Percentiles rank a stretch among this genome's conserved stretches.
Evolutionary conservation across 2,329 filamentous ascomycete species (phyloP).

Genomic region (Colletotrichum sp.): DNA sequence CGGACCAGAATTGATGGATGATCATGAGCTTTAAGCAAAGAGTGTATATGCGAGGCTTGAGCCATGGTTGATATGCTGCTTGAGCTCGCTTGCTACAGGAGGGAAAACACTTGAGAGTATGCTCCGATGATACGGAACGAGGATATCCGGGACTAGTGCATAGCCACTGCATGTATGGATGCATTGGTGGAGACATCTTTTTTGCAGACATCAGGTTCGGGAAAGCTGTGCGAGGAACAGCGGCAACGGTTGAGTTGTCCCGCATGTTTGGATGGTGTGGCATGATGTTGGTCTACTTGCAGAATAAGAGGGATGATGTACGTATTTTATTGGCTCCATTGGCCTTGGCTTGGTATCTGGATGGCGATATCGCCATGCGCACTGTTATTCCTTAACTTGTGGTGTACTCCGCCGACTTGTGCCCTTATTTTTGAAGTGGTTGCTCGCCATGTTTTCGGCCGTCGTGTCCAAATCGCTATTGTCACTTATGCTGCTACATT

Average conservation of each 20-base stretch:
- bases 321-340: neutral
- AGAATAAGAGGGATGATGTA: neutral
- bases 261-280: neutral
- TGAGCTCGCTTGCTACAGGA: neutral
- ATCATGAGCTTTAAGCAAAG: neutral
- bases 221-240: neutral
- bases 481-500: neutral
- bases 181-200: neutral
- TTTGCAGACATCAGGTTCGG: neutral
- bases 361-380: neutral
- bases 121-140: neutral
- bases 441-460: neutral
- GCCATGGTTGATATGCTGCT: neutral
- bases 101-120: neutral
- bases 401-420: neutral
- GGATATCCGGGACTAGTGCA: neutral
- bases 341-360: neutral
- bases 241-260: neutral
- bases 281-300: neutral
- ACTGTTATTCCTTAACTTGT: neutral
- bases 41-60: neutral
- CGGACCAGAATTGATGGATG: neutral
- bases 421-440: neutral
- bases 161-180: neutral
- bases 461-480: neutral